phyloP scores from a whole-genome alignment of 257 asterid species.

The Rhazya stricta region DNA sequence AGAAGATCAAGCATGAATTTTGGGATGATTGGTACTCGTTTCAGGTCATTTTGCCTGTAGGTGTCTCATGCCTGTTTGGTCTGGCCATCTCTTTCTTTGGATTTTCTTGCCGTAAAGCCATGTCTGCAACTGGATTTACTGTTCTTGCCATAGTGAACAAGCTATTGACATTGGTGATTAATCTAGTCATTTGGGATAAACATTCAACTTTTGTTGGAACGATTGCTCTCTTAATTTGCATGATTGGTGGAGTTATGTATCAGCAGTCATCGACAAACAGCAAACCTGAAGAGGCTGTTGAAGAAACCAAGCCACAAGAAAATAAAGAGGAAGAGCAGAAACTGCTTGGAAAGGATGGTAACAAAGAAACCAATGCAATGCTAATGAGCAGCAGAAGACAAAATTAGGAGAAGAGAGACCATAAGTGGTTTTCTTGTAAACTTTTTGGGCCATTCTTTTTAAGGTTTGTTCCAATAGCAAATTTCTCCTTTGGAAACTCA shows the following conservation, averaged over 20 bases:
- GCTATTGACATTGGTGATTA: conserved; percentile 76
- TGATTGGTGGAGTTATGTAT: conserved; percentile 81
- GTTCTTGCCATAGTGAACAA: conserved; percentile 92
- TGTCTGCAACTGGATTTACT: conserved; percentile 90
- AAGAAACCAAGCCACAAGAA: conserved; percentile 36
- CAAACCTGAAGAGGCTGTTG: conserved; percentile 34
- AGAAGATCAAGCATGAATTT: conserved; percentile 68
- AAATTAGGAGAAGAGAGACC: conserved; percentile 38
- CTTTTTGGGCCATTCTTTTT: not conserved
- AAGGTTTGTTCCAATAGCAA: not conserved
- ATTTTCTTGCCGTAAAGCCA: conserved; percentile 80
- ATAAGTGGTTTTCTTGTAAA: conserved; percentile 12
- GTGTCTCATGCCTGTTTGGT: conserved; percentile 78
- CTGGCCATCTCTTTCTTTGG: conserved; percentile 87
- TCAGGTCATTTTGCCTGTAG: conserved; percentile 70
- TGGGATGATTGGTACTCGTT: conserved; percentile 63
- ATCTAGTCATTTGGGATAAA: conserved; percentile 78
- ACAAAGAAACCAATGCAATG: conserved; percentile 27
- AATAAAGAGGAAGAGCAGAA: conserved; percentile 59
- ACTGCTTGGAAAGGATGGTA: conserved; percentile 59
- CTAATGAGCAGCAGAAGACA: conserved; percentile 27
- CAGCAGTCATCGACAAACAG: conserved; percentile 72
- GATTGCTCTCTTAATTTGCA: conserved; percentile 76
- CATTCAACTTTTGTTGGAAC: conserved; percentile 81
- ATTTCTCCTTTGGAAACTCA: not conserved